These are phyloP conservation scores for Epichloe brachyelytri DNA, from an alignment of 2,329 filamentous ascomycete species.

Conservation along the genomic window DNA sequence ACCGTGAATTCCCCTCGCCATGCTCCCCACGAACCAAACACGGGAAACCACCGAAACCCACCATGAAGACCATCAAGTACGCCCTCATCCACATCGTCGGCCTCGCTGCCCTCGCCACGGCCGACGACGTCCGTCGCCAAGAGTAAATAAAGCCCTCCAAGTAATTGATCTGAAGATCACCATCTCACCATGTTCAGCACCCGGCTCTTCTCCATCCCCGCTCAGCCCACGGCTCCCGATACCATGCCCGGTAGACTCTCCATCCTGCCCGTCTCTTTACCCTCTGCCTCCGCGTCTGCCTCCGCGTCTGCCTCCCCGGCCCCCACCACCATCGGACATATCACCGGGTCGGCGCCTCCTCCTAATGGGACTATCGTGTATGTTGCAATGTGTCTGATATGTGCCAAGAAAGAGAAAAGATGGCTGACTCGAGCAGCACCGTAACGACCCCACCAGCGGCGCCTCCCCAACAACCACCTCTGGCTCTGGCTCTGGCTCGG, in stretches of 20 bases:
- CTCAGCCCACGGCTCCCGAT: conserved; percentile 1
- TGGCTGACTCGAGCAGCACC: neutral
- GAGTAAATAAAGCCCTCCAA: neutral
- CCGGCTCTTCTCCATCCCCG: conserved; percentile 5
- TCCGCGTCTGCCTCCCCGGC: neutral
- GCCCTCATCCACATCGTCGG: conserved; percentile 3
- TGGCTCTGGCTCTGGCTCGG: neutral
- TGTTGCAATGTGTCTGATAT: neutral
- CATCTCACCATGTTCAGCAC: neutral
- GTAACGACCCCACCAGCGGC: neutral
- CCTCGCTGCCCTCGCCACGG: conserved; percentile 5
- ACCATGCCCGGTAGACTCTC: neutral
- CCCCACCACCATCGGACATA: neutral
- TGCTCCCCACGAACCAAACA: too few relatives aligned
- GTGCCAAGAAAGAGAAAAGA: neutral
- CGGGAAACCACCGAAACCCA: neutral
- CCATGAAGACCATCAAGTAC: conserved; percentile 1
- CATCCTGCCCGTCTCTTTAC: conserved; percentile 3
- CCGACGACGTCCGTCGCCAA: conserved; percentile 2
- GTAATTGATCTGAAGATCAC: too few relatives aligned
- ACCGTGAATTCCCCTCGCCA: too few relatives aligned
- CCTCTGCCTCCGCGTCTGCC: neutral
- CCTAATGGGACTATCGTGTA: neutral
- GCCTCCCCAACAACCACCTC: neutral
- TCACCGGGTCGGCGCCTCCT: conserved; percentile 1